Conservation (phyloP, 352 stramenopile species). For the Blastocystis sp. region DNA sequence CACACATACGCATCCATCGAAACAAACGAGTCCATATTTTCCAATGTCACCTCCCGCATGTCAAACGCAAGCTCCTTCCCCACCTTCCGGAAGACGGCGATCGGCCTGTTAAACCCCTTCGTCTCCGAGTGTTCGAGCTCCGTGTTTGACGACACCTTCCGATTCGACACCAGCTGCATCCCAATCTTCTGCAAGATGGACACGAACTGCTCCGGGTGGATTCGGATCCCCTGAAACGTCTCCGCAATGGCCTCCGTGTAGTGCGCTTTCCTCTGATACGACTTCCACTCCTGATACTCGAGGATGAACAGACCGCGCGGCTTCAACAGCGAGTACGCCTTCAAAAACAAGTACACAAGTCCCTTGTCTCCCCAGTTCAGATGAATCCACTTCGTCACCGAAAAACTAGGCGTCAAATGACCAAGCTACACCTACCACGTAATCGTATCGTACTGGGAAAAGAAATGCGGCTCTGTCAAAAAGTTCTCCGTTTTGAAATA, state of each 20-base stretch:
- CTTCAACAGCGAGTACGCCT: conserved; percentile 7
- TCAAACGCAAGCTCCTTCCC: neutral
- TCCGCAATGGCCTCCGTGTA: neutral
- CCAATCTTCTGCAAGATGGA: neutral
- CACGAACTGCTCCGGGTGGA: neutral
- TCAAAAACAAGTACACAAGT: neutral
- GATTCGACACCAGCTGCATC: conserved; percentile 17
- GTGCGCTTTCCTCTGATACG: conserved; percentile 9
- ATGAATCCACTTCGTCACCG: conserved; percentile 34
- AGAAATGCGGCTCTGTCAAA: neutral
- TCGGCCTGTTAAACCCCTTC: conserved; percentile 12
- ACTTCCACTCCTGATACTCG: conserved; percentile 32
- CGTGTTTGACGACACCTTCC: neutral
- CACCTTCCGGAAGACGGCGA: neutral
- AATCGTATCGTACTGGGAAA: conserved; percentile 11
- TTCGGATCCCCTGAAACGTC: neutral
- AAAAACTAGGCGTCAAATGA: conserved; percentile 7
- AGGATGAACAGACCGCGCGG: neutral
- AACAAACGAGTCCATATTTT: neutral
- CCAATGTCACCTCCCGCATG: neutral
- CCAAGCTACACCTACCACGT: neutral
- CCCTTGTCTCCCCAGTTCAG: conserved; percentile 41
- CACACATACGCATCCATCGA: neutral
- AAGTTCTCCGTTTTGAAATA: conserved; percentile 48
- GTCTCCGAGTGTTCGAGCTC: neutral